Evolutionary conservation across 2,329 filamentous ascomycete genomes (phyloP).

Genomic region (Cercospora beticola): DNA sequence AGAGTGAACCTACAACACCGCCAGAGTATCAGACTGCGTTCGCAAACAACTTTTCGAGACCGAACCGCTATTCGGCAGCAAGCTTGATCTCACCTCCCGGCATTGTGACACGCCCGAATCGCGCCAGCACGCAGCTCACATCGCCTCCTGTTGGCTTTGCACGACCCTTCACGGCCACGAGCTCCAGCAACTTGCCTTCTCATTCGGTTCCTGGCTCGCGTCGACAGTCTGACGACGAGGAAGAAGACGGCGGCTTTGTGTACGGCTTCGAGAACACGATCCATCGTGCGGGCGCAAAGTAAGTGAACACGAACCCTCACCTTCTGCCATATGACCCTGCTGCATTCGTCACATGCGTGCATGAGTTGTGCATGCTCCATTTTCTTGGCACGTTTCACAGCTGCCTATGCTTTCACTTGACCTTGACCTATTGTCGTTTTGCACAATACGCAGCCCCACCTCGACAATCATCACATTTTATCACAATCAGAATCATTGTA

Average conservation of each 20-base stretch:
- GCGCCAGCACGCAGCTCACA: slow-evolving; percentile 75
- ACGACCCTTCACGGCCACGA: slow-evolving; percentile 57
- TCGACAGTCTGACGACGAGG: slow-evolving; percentile 83
- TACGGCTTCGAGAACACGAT: slow-evolving; percentile 62
- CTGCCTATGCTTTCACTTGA: neutral
- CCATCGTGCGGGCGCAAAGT: slow-evolving; percentile 74
- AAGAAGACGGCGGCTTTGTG: slow-evolving; percentile 69
- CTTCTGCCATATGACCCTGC: neutral
- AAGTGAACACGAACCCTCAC: slow-evolving; percentile 57
- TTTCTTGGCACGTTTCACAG: slow-evolving; percentile 6
- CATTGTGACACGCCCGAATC: slow-evolving; percentile 58
- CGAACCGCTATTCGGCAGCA: slow-evolving; percentile 85
- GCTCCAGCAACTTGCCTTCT: slow-evolving; percentile 67
- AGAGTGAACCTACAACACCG: slow-evolving; percentile 93
- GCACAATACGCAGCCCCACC: slow-evolving; percentile 5
- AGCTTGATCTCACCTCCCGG: slow-evolving; percentile 81
- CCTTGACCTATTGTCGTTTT: slow-evolving; percentile 10
- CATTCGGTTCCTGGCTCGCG: slow-evolving; percentile 83
- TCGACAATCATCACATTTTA: slow-evolving; percentile 11
- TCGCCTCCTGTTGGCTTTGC: slow-evolving; percentile 66
- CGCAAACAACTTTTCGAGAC: slow-evolving; percentile 67
- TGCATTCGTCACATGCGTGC: slow-evolving; percentile 9
- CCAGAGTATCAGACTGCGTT: slow-evolving; percentile 88
- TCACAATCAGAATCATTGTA: slow-evolving; percentile 18
- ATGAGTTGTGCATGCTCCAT: neutral